Evolutionary conservation across 192 early-diverging fungal genomes (phyloP).

Genomic region (Entomortierella parvispora): DNA sequence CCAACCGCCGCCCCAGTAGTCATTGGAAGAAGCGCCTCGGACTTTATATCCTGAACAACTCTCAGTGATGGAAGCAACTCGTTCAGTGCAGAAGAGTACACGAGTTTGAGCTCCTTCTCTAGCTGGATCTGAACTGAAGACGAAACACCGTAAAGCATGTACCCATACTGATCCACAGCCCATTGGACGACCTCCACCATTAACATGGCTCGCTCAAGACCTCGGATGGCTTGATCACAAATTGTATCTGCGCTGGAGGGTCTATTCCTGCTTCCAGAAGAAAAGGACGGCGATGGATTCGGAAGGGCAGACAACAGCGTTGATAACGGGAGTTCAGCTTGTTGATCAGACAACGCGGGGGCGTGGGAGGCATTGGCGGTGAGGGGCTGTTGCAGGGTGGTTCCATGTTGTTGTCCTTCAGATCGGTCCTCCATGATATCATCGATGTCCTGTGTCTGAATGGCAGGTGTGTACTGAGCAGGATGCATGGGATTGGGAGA

Average conservation of each 20-base stretch:
- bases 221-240: slow-evolving; percentile 17
- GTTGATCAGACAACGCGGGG: too few species aligned
- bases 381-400: too few species aligned
- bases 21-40: too few species aligned
- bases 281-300: too few species aligned
- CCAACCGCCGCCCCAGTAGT: too few species aligned
- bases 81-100: slow-evolving; percentile 14
- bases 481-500: neutral
- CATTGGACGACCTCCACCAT: slow-evolving; percentile 55
- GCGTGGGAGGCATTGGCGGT: too few species aligned
- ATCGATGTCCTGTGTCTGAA: too few species aligned
- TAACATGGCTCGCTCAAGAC: slow-evolving; percentile 15
- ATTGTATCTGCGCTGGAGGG: neutral
- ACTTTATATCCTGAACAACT: neutral
- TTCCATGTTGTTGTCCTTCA: too few species aligned
- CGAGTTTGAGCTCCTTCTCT: slow-evolving; percentile 59
- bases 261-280: neutral
- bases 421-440: too few species aligned
- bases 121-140: slow-evolving; percentile 53
- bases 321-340: too few species aligned
- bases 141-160: slow-evolving; percentile 60
- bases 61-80: neutral
- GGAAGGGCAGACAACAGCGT: too few species aligned
- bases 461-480: neutral
- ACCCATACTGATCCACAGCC: slow-evolving; percentile 62